These are phyloP conservation scores for Candolleomyces eurysporus DNA, from an alignment of 768 basidiomycete genomes.

Conservation along the genomic window DNA sequence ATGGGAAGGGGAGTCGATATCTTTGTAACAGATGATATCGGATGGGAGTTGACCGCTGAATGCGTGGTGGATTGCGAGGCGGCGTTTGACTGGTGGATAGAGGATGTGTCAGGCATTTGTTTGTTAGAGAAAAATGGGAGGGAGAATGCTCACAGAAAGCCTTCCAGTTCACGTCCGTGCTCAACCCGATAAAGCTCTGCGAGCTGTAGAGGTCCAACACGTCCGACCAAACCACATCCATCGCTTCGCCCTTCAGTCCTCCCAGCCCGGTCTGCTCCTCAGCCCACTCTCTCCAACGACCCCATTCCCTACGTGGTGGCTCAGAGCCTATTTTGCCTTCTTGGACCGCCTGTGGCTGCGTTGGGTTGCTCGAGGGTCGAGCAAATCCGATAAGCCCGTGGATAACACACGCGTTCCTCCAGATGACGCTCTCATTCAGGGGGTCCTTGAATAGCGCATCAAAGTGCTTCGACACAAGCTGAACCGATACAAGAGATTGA, in stretches of 20 bases:
- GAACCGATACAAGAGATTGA: conserved; percentile 31
- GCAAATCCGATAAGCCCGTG: background rate
- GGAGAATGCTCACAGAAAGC: conserved; percentile 1
- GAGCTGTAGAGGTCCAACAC: background rate
- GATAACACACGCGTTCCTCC: background rate
- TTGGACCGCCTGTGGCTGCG: background rate
- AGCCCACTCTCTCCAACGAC: background rate
- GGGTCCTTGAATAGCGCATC: conserved; percentile 38
- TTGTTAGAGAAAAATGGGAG: too few species aligned
- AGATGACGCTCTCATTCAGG: background rate
- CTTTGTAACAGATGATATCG: background rate
- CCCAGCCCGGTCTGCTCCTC: background rate
- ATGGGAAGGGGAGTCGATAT: background rate
- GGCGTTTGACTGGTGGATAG: background rate
- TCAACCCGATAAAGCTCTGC: background rate
- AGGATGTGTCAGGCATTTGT: too few species aligned
- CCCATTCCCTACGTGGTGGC: conserved; percentile 1
- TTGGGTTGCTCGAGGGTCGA: too few species aligned
- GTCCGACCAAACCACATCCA: background rate
- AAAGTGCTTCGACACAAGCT: background rate
- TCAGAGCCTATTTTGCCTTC: background rate
- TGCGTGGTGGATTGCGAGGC: background rate
- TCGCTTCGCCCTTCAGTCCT: background rate
- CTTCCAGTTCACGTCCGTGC: conserved; percentile 1
- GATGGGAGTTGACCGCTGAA: background rate